A percentile compares a stretch with the other conserved stretches of the same genome.
These are phyloP conservation scores for Bimuria novae-zelandiae DNA, from an alignment of 2,329 filamentous ascomycete genomes.

Conservation along the genomic window DNA sequence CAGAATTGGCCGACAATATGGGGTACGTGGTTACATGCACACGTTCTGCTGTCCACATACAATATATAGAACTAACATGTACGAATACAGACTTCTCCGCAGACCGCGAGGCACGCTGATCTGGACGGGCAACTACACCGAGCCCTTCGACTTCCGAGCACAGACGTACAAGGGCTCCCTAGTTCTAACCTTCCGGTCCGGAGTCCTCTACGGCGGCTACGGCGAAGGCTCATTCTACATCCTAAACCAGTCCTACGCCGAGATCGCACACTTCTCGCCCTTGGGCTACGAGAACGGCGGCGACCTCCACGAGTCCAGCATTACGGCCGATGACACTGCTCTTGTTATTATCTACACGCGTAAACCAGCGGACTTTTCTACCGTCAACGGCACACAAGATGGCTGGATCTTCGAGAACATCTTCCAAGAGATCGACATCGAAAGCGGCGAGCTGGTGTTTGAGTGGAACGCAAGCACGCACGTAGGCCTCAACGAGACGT, in stretches of 20 bases:
- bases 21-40: conserved; percentile 6
- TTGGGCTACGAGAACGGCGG: conserved; percentile 17
- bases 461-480: conserved; percentile 48
- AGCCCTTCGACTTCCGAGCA: conserved; percentile 26
- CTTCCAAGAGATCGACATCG: conserved; percentile 52
- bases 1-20: conserved; percentile 27
- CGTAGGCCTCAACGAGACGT: conserved; percentile 33
- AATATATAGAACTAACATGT: not conserved
- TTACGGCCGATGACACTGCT: conserved; percentile 50
- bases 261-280: conserved; percentile 21
- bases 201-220: conserved; percentile 14
- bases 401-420: conserved; percentile 52
- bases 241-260: conserved; percentile 23
- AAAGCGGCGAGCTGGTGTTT: conserved; percentile 47
- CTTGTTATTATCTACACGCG: conserved; percentile 50
- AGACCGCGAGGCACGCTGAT: conserved; percentile 23
- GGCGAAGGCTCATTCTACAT: conserved; percentile 15
- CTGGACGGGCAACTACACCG: conserved; percentile 25
- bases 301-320: conserved; percentile 53
- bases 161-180: conserved; percentile 28
- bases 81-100: conserved; percentile 16
- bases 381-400: conserved; percentile 38
- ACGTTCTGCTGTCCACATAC: not conserved
- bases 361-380: conserved; percentile 45
- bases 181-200: conserved; percentile 26